Conservation (phyloP, 495 filamentous ascomycete genomes). For the Penicillium argentinense region DNA sequence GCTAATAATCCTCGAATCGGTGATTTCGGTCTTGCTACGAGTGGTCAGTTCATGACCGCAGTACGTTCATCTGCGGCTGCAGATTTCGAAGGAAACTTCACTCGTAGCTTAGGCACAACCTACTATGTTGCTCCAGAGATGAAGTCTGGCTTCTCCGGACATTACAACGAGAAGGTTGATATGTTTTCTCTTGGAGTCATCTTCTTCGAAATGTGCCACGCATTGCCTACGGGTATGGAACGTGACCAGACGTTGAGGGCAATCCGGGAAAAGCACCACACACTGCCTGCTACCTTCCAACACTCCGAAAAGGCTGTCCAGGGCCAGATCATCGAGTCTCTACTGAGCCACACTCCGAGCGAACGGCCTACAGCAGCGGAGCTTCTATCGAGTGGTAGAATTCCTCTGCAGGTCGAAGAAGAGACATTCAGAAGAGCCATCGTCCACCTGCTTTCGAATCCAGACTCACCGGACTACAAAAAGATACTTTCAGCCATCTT, state of each 20-base stretch:
- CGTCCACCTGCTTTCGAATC: constrained; percentile 70
- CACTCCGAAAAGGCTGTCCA: constrained; percentile 71
- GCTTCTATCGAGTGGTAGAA: constrained; percentile 80
- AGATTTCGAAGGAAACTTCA: constrained; percentile 59
- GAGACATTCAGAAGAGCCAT: constrained; percentile 83
- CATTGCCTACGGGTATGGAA: constrained; percentile 83
- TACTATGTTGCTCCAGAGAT: constrained; percentile 95
- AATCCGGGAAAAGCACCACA: constrained; percentile 66
- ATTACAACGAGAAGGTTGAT: constrained; percentile 92
- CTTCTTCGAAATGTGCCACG: constrained; percentile 96
- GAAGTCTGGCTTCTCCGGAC: constrained; percentile 63
- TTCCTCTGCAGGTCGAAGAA: constrained; percentile 89
- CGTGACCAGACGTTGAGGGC: constrained; percentile 71
- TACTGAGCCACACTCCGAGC: constrained; percentile 77
- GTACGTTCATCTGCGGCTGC: constrained; percentile 45
- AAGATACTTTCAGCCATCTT: constrained; percentile 87
- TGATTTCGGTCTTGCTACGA: constrained; percentile 93
- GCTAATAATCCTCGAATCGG: constrained; percentile 90
- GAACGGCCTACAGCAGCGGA: constrained; percentile 83
- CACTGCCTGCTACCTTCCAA: constrained; percentile 72
- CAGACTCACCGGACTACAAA: constrained; percentile 82
- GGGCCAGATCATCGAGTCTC: constrained; percentile 71
- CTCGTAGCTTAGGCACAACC: constrained; percentile 89
- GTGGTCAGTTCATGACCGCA: constrained; percentile 67
- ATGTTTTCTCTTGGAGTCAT: constrained; percentile 98